phyloP scores from a whole-genome alignment of 2,329 filamentous ascomycete species.

The Pestalotiopsis sp. region DNA sequence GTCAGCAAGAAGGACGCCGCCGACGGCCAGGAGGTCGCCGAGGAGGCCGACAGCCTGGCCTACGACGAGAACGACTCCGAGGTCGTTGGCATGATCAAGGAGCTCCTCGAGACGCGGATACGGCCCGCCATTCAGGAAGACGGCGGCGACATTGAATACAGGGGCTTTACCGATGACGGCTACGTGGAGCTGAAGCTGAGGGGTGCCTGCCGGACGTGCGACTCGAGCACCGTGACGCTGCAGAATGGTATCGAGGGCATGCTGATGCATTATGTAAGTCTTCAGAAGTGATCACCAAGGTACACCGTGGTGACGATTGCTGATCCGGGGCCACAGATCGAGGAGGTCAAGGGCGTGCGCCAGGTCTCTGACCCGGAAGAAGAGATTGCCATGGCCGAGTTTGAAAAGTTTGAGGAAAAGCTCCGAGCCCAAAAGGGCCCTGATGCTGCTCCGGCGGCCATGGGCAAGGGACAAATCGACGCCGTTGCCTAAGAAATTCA shows the following conservation, averaged over 20 bases:
- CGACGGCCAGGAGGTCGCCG: constrained; percentile 46
- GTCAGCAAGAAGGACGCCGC: constrained; percentile 64
- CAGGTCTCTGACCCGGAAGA: constrained; percentile 93
- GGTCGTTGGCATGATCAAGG: constrained; percentile 98
- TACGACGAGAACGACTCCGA: constrained; percentile 93
- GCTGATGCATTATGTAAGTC: constrained; percentile 91
- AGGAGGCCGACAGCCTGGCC: constrained; percentile 71
- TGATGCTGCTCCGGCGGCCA: constrained; percentile 38
- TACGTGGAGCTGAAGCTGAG: constrained; percentile 85
- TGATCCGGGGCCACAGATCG: constrained; percentile 59
- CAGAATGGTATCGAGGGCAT: constrained; percentile 99
- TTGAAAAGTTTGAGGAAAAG: constrained; percentile 93
- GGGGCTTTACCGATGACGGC: constrained; percentile 79
- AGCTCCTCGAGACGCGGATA: constrained; percentile 92
- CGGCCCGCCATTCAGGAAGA: constrained; percentile 96
- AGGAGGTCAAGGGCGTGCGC: constrained; percentile 90
- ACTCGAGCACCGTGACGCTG: constrained; percentile 93
- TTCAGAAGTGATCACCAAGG: background rate
- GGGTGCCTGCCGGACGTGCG: constrained; percentile 93
- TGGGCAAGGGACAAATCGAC: constrained; percentile 41
- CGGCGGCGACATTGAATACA: constrained; percentile 94
- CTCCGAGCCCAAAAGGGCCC: constrained; percentile 57
- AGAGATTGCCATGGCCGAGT: constrained; percentile 83
- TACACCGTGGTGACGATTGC: background rate
- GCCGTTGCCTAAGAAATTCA: constrained; percentile 24